These are phyloP conservation scores for Nematocida displodere DNA, from an alignment of 371 early-diverging fungal species.

Conservation along the genomic window DNA sequence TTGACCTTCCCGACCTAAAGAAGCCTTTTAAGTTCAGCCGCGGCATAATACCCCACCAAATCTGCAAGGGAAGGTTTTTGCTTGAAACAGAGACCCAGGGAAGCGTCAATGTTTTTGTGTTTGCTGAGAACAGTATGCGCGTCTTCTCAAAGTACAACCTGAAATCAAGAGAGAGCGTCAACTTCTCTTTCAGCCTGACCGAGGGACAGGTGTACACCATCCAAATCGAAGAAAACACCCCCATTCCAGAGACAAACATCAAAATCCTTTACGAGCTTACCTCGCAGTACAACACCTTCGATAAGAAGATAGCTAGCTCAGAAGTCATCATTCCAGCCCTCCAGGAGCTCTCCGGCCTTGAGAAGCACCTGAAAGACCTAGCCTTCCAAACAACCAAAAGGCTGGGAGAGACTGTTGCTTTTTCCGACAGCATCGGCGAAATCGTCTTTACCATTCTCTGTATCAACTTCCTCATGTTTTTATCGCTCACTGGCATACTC, in stretches of 20 bases:
- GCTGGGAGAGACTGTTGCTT: constrained; percentile 30
- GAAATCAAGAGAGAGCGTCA: constrained; percentile 27
- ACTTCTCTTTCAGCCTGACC: constrained; percentile 61
- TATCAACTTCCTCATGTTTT: constrained; percentile 57
- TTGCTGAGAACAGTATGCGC: constrained; percentile 48
- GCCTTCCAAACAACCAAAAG: constrained; percentile 45
- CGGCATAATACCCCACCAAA: constrained; percentile 58
- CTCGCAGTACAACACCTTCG: constrained; percentile 64
- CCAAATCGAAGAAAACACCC: constrained; percentile 21
- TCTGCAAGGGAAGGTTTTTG: constrained; percentile 56
- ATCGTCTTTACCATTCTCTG: constrained; percentile 58
- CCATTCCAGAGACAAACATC: constrained; percentile 48
- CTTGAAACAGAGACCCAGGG: constrained; percentile 31
- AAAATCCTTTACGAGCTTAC: constrained; percentile 28
- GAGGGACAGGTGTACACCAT: constrained; percentile 52
- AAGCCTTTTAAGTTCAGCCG: constrained; percentile 11
- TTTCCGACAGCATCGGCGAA: constrained; percentile 55
- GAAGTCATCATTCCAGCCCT: constrained; percentile 63
- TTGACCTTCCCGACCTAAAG: constrained; percentile 14
- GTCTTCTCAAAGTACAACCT: constrained; percentile 48
- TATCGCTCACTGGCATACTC: constrained; percentile 58
- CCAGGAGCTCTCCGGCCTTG: constrained; percentile 54
- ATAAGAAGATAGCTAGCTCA: constrained; percentile 61
- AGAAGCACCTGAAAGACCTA: constrained; percentile 60
- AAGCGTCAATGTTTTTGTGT: constrained; percentile 34